Conservation (phyloP, 2,329 filamentous ascomycete species). For the Canariomyces notabilis region DNA sequence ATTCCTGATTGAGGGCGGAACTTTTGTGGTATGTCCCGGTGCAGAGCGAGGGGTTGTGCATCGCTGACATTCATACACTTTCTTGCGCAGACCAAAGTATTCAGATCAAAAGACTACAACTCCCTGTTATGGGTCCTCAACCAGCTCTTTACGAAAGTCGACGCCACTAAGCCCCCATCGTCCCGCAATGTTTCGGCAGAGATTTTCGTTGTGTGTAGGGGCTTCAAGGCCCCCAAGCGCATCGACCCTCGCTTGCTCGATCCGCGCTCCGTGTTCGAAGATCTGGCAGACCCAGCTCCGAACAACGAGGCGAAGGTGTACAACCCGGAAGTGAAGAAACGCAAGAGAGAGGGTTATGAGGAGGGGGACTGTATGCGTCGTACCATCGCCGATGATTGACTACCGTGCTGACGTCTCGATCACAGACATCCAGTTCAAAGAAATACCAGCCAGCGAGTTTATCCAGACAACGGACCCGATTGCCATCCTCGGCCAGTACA, state of each 20-base stretch:
- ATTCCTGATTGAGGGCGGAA: conserved; percentile 82
- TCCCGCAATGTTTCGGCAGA: conserved; percentile 95
- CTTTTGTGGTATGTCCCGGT: conserved; percentile 58
- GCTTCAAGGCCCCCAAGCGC: conserved; percentile 90
- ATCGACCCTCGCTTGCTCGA: conserved; percentile 93
- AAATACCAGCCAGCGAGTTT: conserved; percentile 83
- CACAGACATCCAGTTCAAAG: conserved; percentile 73
- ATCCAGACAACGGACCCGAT: conserved; percentile 93
- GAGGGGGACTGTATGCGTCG: conserved; percentile 67
- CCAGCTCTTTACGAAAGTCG: conserved; percentile 89
- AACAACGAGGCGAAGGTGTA: conserved; percentile 98
- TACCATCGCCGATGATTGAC: neutral
- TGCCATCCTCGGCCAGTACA: conserved; percentile 79
- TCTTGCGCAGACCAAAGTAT: conserved; percentile 69
- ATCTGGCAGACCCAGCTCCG: conserved; percentile 75
- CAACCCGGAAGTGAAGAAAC: conserved; percentile 95
- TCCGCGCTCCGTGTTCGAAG: conserved; percentile 83
- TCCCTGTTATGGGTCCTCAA: conserved; percentile 95
- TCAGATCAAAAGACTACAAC: conserved; percentile 96
- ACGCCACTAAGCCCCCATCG: conserved; percentile 94
- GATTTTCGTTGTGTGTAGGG: conserved; percentile 95
- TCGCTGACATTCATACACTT: conserved; percentile 1
- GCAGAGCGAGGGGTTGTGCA: too few relatives aligned
- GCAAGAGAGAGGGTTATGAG: conserved; percentile 95
- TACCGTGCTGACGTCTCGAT: neutral